These are phyloP conservation scores for Daphne laureola DNA, from an alignment of 441 rosid genomes.

Conservation along the genomic window DNA sequence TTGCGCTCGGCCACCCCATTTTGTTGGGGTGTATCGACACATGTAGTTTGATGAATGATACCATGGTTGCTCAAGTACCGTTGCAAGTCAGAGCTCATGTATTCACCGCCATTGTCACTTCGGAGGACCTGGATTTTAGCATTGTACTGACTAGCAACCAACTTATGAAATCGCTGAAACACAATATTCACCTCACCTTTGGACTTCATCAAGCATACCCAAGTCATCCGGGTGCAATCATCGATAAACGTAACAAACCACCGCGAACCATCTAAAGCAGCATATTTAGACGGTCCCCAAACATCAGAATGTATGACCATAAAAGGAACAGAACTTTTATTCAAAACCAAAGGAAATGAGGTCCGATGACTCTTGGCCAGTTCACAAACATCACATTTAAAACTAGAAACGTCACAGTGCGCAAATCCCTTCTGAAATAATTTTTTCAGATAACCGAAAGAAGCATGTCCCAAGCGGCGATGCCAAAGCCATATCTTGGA, in stretches of 20 bases:
- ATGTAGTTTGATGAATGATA: background rate
- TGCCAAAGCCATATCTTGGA: background rate
- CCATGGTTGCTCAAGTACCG: background rate
- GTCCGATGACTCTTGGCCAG: background rate
- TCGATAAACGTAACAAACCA: slow-evolving; percentile 7
- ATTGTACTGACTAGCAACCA: no score
- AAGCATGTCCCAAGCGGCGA: background rate
- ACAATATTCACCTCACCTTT: slow-evolving; percentile 1
- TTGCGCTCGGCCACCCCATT: background rate
- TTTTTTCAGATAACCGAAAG: background rate
- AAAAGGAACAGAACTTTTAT: background rate
- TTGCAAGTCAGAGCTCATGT: no score
- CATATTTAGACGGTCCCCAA: background rate
- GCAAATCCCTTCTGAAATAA: background rate
- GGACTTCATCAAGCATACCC: background rate
- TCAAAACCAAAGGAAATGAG: background rate
- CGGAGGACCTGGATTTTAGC: no score
- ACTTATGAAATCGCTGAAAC: no score
- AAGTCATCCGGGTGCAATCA: background rate
- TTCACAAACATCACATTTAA: no score
- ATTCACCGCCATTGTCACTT: no score
- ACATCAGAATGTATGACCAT: background rate
- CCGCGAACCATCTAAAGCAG: background rate
- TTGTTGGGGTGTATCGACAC: background rate
- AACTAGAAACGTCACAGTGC: background rate